Evolutionary conservation across 2,329 filamentous ascomycete species (phyloP), one percentile per base, ranked within the genome.

Genomic region (Colletotrichum australisinense): DNA sequence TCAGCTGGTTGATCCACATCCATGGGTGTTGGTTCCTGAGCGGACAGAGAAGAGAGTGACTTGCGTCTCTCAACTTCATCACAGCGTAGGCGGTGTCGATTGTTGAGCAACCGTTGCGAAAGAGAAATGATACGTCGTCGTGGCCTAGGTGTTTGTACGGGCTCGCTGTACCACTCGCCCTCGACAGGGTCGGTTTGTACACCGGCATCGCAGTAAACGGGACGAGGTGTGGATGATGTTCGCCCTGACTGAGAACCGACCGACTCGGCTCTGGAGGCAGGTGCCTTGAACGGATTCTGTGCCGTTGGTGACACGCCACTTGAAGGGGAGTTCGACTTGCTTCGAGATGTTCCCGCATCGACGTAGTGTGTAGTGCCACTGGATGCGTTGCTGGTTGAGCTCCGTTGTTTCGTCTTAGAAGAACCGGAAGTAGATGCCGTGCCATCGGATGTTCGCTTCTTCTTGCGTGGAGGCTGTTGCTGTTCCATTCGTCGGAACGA

Each of bases 401-500:
- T 62, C 24, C 67, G 80, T 0, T 76, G 66, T 58, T 81, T 83
- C 0, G 77, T 49, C 30, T 75, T 82, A 42, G 79, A 49, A 49
- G 42, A 49, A n/a, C 42, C 19, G 42, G 42, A 11, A 49, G 16
- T 49, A 19, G 42, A 78, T 11, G 46, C 69, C 4, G 83, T 84
- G 5, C 89, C 89, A 75, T 92, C 90, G 0, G 90, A 92, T 2
- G 84, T 81, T 8, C 90, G 87, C 79, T 92, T 92, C 83, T 92
- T 91, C 80, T 92, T 93, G 35, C 87, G 86, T 0, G 85, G 84
- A 1, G 88, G 84, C 49, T 83, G 88, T 72, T 87, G 84, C 78
- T 88, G 88, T 76, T 90, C 90, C 87, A 91, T 90, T 26, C 87
- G 90, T 68, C 89, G 86, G 79, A 93, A 90, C 2, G 89, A 86